Evolutionary conservation across 805 yeast genomes (phyloP), one percentile per base, ranked within the genome.

Genomic region (Zygotorulaspora florentina): DNA sequence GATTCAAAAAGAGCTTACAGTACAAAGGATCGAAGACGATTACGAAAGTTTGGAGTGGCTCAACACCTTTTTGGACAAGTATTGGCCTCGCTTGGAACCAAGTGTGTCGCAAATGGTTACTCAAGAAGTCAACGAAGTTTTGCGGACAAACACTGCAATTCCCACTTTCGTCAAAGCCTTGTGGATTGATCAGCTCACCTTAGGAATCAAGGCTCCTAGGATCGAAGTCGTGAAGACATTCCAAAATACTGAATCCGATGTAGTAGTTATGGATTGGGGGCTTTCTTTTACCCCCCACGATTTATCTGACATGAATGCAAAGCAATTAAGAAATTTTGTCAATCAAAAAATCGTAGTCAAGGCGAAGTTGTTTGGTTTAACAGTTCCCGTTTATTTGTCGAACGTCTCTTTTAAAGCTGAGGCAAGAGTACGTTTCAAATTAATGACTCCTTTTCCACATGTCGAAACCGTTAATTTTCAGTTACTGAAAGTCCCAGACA

Each of bases 181-280:
- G 46, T 86, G 95, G 87, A 77, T 91, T 43, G 93, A 87, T 64
- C 78, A 87, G 48, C 83, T 93, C 63, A 93, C 98, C 7, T 77
- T 85, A 13, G 99, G 99, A 51, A 83, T 96, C 5, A 93, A 93
- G 69, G 96, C 99, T 8, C 96, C 96, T 28, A 79, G 99, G 65
- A 75, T 93, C 49, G 97, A 93, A 61, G 74, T 75, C 52, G 97
- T 91, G 15, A 87, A 93, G 62, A 87, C 97, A 2, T 79, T 89
- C 59, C 86, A 83, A 40, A 87, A 91, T 52, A 91, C 97, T n/a
- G 83, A 80, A 26, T 85, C 85, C 51, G 96, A 91, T 61, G 84
- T 93, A 42, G 95, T 91, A 9, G 96, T 95, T 43, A 93, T 93
- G 96, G 99, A 93, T 67, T 91, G 97, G 97, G 85, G 82, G 35